Percentiles rank a stretch among this genome's conserved stretches.
Conservation (phyloP, 805 yeast species). For the Yarrowia divulgata region DNA sequence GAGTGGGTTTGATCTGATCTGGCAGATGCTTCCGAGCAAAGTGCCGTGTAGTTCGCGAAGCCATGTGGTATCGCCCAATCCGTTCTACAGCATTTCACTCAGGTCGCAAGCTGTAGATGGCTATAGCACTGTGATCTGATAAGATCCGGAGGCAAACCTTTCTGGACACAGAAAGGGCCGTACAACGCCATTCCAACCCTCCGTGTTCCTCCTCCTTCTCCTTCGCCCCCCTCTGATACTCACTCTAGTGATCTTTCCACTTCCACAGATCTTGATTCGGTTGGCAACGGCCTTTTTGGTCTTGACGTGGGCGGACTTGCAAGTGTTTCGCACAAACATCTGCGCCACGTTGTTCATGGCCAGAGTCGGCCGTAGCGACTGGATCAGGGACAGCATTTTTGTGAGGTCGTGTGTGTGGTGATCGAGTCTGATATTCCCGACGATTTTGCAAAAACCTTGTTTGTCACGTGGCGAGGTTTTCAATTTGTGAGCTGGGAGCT, state of each 20-base stretch:
- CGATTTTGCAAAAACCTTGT: slow-evolving; percentile 36
- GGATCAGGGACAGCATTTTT: slow-evolving; percentile 35
- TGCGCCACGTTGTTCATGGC: slow-evolving; percentile 34
- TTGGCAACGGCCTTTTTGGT: slow-evolving; percentile 39
- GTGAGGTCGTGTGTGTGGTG: slow-evolving; percentile 22
- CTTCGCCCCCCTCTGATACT: slow-evolving; percentile 40
- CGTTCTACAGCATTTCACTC: no score
- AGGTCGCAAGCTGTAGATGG: no score
- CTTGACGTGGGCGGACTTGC: slow-evolving; percentile 33
- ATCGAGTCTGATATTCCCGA: slow-evolving; percentile 34
- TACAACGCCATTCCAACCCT: no score
- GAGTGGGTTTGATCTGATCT: not conserved
- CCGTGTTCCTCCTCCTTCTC: not conserved
- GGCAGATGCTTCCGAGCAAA: no score
- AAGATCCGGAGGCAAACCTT: not conserved
- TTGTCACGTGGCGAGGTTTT: slow-evolving; percentile 28
- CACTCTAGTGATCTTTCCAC: slow-evolving; percentile 64
- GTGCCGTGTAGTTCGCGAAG: no score
- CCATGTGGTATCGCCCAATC: no score
- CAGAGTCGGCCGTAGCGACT: slow-evolving; percentile 39
- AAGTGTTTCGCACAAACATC: slow-evolving; percentile 34
- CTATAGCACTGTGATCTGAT: not conserved
- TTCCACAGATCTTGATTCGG: slow-evolving; percentile 53
- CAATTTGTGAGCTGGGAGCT: not conserved
- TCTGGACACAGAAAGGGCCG: not conserved